Conservation (phyloP, 148 eudicot genomes). For the Diospyros lotus region DNA sequence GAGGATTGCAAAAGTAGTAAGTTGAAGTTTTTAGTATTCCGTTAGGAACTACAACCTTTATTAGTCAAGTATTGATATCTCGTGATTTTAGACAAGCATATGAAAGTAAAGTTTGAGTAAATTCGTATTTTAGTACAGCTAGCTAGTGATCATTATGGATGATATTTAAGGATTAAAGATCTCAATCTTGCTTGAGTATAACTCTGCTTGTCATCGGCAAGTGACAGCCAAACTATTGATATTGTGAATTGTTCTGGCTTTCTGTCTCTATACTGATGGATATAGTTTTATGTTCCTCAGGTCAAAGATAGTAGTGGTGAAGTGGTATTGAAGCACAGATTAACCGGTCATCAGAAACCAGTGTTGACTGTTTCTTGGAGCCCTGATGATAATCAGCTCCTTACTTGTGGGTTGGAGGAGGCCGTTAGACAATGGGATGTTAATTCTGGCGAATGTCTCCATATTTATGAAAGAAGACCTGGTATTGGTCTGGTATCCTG, state of each 20-base stretch:
- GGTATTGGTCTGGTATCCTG: conserved; percentile 68
- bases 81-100: neutral
- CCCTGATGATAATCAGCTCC: conserved; percentile 66
- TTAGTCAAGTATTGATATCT: neutral
- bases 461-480: conserved; percentile 56
- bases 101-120: neutral
- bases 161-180: neutral
- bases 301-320: conserved; percentile 41
- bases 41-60: neutral
- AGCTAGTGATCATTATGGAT: neutral
- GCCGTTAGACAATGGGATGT: conserved; percentile 76
- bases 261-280: neutral
- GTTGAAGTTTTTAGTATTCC: neutral
- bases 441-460: conserved; percentile 68
- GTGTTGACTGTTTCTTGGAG: conserved; percentile 71
- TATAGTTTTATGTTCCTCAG: conserved; percentile 25
- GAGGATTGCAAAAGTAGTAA: neutral
- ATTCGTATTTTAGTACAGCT: too few relatives aligned
- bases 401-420: conserved; percentile 82
- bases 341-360: conserved; percentile 70
- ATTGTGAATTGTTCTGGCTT: too few relatives aligned
- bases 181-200: neutral
- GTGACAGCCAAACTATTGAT: neutral
- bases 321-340: conserved; percentile 47
- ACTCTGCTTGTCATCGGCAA: neutral